phyloP scores from a whole-genome alignment of 2,329 filamentous ascomycete genomes.

The Scedosporium aurantiacum region DNA sequence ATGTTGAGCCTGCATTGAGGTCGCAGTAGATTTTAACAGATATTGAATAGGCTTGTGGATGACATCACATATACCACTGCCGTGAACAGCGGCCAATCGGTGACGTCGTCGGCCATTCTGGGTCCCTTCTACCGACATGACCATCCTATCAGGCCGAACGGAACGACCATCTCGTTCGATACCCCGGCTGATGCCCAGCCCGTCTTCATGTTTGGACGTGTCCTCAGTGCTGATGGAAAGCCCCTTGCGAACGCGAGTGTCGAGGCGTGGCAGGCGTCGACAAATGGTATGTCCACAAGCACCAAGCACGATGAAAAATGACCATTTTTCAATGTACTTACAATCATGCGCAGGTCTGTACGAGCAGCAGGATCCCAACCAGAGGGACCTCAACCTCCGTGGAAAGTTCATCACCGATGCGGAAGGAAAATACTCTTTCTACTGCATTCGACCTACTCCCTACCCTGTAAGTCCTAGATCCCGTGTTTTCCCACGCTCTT shows the following conservation, averaged over 20 bases:
- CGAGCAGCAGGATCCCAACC: slow-evolving; percentile 62
- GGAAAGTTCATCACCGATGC: slow-evolving; percentile 60
- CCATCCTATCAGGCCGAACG: slow-evolving; percentile 57
- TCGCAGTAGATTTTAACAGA: slow-evolving; percentile 12
- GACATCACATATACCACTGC: slow-evolving; percentile 64
- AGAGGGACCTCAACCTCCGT: slow-evolving; percentile 63
- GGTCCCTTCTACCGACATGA: slow-evolving; percentile 76
- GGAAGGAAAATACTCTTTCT: slow-evolving; percentile 52
- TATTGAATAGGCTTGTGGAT: slow-evolving; percentile 46
- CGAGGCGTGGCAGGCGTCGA: slow-evolving; percentile 71
- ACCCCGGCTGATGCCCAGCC: slow-evolving; percentile 28
- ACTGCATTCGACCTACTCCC: slow-evolving; percentile 48
- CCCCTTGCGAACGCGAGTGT: slow-evolving; percentile 56
- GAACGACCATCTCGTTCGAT: slow-evolving; percentile 49
- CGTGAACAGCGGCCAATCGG: slow-evolving; percentile 28
- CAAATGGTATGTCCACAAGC: slow-evolving; percentile 35
- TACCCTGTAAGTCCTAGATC: slow-evolving; percentile 24
- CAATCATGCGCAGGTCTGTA: slow-evolving; percentile 25
- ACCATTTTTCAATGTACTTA: too few relatives aligned
- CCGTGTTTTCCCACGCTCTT: too few relatives aligned
- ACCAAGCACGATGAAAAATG: too few relatives aligned
- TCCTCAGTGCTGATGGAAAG: slow-evolving; percentile 30
- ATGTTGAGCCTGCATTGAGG: too few relatives aligned
- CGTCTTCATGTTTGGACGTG: slow-evolving; percentile 52
- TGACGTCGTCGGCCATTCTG: slow-evolving; percentile 67